Conservation (phyloP, 169 alveolate species). For the Perkinsus olseni region DNA sequence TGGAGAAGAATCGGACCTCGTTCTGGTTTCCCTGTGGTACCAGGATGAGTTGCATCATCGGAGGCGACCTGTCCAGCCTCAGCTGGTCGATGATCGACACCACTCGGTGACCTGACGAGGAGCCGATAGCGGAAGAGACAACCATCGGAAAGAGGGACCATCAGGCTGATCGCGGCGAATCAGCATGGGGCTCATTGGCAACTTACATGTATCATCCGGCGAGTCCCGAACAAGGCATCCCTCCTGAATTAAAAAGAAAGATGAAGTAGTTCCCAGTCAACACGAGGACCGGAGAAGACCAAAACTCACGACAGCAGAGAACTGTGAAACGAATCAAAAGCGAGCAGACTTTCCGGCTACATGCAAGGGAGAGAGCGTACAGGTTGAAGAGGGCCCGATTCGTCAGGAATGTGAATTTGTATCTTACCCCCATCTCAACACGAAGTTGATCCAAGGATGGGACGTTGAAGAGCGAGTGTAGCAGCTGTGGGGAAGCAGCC, state of each 20-base stretch:
- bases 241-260: background rate
- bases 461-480: background rate
- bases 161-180: no score
- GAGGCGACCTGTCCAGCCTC: background rate
- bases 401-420: no score
- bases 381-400: no score
- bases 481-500: background rate
- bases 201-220: background rate
- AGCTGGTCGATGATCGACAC: background rate
- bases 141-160: no score
- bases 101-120: background rate
- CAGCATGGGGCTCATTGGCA: background rate
- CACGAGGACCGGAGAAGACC: background rate
- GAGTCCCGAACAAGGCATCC: background rate
- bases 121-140: no score
- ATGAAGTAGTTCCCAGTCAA: background rate
- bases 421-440: background rate
- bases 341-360: no score
- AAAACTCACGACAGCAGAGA: background rate
- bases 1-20: background rate
- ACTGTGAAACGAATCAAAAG: no score
- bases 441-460: background rate
- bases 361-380: no score
- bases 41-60: background rate
- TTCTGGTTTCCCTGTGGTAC: background rate